Conservation (phyloP, 768 basidiomycete genomes). For the Boletus reticulatus region DNA sequence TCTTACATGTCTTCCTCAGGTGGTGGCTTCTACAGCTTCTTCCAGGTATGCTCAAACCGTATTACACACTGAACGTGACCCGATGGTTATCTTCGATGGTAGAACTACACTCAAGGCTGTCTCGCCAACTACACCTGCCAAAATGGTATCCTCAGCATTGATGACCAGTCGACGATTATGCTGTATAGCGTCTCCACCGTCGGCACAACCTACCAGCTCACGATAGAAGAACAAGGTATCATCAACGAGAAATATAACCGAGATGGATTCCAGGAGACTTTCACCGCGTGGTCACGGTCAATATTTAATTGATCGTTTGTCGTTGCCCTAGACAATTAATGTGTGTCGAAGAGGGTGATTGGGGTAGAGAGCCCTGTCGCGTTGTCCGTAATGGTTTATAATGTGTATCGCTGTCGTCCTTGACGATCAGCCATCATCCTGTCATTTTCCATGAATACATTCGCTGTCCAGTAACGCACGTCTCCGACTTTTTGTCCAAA, state of each 20-base stretch:
- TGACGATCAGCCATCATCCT: not conserved
- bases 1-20: slow-evolving; percentile 26
- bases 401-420: not conserved
- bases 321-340: too few relatives aligned
- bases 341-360: not conserved
- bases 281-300: slow-evolving; percentile 37
- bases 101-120: slow-evolving; percentile 44
- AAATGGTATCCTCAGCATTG: slow-evolving; percentile 41
- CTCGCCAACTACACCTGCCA: slow-evolving; percentile 40
- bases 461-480: slow-evolving; percentile 8
- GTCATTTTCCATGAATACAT: slow-evolving; percentile 1
- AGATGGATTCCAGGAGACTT: slow-evolving; percentile 45
- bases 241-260: slow-evolving; percentile 36
- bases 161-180: slow-evolving; percentile 37
- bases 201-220: slow-evolving; percentile 42
- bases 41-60: slow-evolving; percentile 32
- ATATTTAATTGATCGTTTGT: slow-evolving; percentile 20
- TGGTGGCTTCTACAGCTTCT: slow-evolving; percentile 54
- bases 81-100: slow-evolving; percentile 1
- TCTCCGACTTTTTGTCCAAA: slow-evolving; percentile 13
- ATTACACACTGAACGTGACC: not conserved
- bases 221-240: slow-evolving; percentile 33
- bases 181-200: slow-evolving; percentile 51
- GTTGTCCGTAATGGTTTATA: too few relatives aligned
- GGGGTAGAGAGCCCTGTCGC: too few relatives aligned